phyloP scores from a whole-genome alignment of 306 rosid species.

The Alnus rubra region DNA sequence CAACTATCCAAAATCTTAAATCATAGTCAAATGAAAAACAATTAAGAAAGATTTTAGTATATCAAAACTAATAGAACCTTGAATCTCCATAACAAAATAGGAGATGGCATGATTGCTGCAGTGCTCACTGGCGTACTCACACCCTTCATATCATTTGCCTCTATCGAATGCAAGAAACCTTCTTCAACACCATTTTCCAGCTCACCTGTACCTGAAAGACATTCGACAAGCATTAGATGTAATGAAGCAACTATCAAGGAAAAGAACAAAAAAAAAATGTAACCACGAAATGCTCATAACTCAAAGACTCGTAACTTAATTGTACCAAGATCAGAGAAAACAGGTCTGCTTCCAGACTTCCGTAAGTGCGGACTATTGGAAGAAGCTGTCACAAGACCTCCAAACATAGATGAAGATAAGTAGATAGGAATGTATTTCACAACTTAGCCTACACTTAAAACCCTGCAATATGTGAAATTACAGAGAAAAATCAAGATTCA shows the following conservation, averaged over 20 bases:
- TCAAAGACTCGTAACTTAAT: slow-evolving; percentile 1
- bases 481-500: slow-evolving; percentile 5
- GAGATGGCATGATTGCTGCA: slow-evolving; percentile 74
- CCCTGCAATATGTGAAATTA: slow-evolving; percentile 37
- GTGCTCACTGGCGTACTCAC: slow-evolving; percentile 39
- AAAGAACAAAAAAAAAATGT: neutral
- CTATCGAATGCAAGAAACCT: slow-evolving; percentile 47
- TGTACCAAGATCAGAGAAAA: slow-evolving; percentile 80
- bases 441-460: slow-evolving; percentile 27
- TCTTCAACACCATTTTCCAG: slow-evolving; percentile 74
- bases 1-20: neutral
- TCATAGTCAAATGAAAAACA: neutral
- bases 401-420: slow-evolving; percentile 74
- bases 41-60: neutral
- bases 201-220: slow-evolving; percentile 52
- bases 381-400: slow-evolving; percentile 58
- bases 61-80: slow-evolving; percentile 53
- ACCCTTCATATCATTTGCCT: slow-evolving; percentile 55
- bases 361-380: slow-evolving; percentile 86
- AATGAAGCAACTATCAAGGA: neutral
- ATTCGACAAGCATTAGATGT: slow-evolving; percentile 24
- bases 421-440: slow-evolving; percentile 33
- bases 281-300: slow-evolving; percentile 12
- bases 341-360: slow-evolving; percentile 92
- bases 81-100: slow-evolving; percentile 80